These are phyloP conservation scores for Huntiella omanensis DNA, from an alignment of 2,329 filamentous ascomycete species.

Conservation along the genomic window DNA sequence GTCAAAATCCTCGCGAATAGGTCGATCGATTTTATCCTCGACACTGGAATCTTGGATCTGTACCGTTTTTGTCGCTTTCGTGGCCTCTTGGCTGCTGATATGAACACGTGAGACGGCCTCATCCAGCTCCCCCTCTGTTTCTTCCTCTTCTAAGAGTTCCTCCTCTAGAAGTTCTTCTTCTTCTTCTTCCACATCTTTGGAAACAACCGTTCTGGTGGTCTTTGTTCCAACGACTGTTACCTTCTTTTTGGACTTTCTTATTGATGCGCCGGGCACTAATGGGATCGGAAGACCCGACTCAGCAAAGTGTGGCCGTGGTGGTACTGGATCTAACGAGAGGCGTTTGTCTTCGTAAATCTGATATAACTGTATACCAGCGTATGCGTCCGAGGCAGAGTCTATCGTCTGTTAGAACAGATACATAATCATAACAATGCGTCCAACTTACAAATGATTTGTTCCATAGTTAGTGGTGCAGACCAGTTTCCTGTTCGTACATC, in stretches of 20 bases:
- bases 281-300: conserved; percentile 49
- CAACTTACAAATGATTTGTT: conserved; percentile 52
- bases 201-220: background rate
- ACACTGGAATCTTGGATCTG: background rate
- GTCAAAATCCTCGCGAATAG: conserved; percentile 8
- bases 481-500: conserved; percentile 59
- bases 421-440: background rate
- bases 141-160: conserved; percentile 1
- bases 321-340: conserved; percentile 44
- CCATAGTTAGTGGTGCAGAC: conserved; percentile 38
- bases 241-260: conserved; percentile 12
- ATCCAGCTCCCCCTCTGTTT: background rate
- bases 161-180: conserved; percentile 1
- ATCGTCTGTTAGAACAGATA: background rate
- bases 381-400: conserved; percentile 71
- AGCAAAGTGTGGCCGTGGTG: conserved; percentile 48
- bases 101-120: background rate
- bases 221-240: background rate
- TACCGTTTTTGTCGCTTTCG: background rate
- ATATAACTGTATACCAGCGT: conserved; percentile 58
- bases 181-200: background rate
- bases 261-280: conserved; percentile 25
- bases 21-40: background rate
- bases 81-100: background rate
- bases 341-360: conserved; percentile 52